Base-by-base conservation (phyloP, 805 yeast genomes). In the Cyberlindnera bimundalis region DNA sequence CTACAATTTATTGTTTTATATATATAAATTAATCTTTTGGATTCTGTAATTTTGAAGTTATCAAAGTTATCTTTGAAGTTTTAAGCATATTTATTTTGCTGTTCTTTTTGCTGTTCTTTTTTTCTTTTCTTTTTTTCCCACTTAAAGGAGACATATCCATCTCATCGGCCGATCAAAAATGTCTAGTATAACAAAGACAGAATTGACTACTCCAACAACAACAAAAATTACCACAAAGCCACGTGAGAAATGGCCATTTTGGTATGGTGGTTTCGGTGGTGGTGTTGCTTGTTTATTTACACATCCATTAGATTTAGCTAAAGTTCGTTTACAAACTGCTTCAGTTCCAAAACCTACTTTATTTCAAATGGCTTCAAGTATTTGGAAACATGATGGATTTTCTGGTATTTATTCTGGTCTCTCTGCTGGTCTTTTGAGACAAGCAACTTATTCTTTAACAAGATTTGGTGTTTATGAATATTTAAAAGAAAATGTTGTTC, bases 251-350 rank as follows among this genome's bases (percentile, higher is more conserved):
- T 65, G 66, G 52, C 70, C 70, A 3, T 78, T 78, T 58, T 78
- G 82, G 82, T 76, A 77, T 48, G 83, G 81, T 33, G 87, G 88
- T 42, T 81, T 78, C 13, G 78, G 84, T 13, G 81, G 85, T 43
- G 76, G 77, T 70, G 71, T 73, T 34, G 88, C 87, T 7, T 78
- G 83, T 57, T 50, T 76, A 28, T 75, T 74, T 35, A 81, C 88
- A 2, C 96, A 87, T 63, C 96, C 96, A 4, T 67, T 87, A 44
- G 96, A 87, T 59, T 68, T 87, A 31, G 93, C 96, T 3, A 87
- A 87, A 56, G 96, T 89, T 8, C 75, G 96, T 37, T 68, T 87
- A 58, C 96, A 87, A 59, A 83, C 96, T 0, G 89, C 95, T 3
- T 58, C 73, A 1, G 66, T 62, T 11, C 83, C 85, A 4, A 87